Evolutionary conservation across 495 filamentous ascomycete species (phyloP).

Genomic region (Copromyces sp.): DNA sequence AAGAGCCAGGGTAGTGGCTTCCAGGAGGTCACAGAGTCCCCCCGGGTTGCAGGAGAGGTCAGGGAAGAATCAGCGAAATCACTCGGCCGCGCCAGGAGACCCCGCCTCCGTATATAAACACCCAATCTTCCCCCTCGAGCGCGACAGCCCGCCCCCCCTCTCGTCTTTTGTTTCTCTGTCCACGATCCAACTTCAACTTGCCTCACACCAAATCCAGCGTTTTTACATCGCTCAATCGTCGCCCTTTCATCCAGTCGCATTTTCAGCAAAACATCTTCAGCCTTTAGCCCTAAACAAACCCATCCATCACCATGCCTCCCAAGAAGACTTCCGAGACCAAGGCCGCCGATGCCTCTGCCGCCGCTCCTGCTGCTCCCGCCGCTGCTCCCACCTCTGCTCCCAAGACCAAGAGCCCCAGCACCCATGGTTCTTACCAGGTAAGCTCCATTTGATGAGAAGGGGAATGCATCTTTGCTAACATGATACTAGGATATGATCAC

Average conservation of each 20-base stretch:
- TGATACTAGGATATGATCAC: constrained; percentile 51
- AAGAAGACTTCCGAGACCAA: constrained; percentile 44
- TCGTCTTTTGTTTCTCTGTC: constrained; percentile 24
- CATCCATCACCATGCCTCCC: constrained; percentile 47
- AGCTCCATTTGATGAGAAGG: constrained; percentile 23
- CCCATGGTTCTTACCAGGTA: constrained; percentile 48
- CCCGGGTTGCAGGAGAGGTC: constrained; percentile 1
- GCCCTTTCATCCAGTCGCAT: background rate
- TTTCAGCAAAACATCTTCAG: background rate
- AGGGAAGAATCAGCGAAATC: constrained; percentile 22
- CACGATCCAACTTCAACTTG: background rate
- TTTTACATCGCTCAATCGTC: background rate
- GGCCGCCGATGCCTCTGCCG: background rate
- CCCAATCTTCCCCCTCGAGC: constrained; percentile 33
- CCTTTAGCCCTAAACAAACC: constrained; percentile 11
- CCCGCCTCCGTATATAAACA: constrained; percentile 41
- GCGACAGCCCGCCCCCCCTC: constrained; percentile 32
- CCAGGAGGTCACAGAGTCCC: background rate
- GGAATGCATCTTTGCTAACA: constrained; percentile 30
- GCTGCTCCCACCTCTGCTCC: background rate
- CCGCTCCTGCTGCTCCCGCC: background rate
- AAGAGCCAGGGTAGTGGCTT: background rate
- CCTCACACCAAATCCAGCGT: background rate
- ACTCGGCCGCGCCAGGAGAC: constrained; percentile 24
- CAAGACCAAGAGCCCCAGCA: constrained; percentile 25